phyloP scores from a whole-genome alignment of 345 rosid genomes.

The Eucalyptus erythrocorys region DNA sequence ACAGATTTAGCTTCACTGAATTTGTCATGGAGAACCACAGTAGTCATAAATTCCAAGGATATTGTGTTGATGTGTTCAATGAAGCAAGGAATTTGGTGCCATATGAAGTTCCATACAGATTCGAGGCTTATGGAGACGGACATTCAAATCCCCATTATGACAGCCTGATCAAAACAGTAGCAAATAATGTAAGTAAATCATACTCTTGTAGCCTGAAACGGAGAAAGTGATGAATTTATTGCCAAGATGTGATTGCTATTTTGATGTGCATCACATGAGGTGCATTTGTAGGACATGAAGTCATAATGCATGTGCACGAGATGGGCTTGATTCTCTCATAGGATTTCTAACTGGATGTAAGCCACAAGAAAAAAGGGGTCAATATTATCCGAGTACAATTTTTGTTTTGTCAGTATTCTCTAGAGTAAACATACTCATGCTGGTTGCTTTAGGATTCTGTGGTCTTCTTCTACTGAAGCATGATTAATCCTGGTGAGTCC shows the following conservation, averaged over 20 bases:
- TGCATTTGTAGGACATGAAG: neutral
- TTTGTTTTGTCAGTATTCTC: neutral
- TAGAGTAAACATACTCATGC: neutral
- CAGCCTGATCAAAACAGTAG: slow-evolving; percentile 37
- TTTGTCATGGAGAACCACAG: slow-evolving; percentile 45
- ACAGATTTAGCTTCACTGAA: slow-evolving; percentile 61
- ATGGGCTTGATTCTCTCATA: neutral
- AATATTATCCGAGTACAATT: neutral
- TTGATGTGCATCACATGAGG: neutral
- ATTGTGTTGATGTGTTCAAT: slow-evolving; percentile 64
- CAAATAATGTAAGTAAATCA: slow-evolving; percentile 42
- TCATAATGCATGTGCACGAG: neutral
- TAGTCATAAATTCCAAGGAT: slow-evolving; percentile 47
- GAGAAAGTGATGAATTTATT: neutral
- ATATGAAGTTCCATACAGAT: slow-evolving; percentile 57
- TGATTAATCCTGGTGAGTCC: neutral
- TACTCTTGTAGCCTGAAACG: neutral
- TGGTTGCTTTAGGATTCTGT: neutral
- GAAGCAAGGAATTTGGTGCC: slow-evolving; percentile 63
- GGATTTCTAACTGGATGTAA: neutral
- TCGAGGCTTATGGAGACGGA: slow-evolving; percentile 61
- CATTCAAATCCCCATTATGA: slow-evolving; percentile 51
- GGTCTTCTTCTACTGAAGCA: neutral
- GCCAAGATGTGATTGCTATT: neutral
- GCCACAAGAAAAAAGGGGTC: neutral